These are phyloP conservation scores for Sporopachydermia lactativora DNA, from an alignment of 805 yeast genomes.

Conservation along the genomic window DNA sequence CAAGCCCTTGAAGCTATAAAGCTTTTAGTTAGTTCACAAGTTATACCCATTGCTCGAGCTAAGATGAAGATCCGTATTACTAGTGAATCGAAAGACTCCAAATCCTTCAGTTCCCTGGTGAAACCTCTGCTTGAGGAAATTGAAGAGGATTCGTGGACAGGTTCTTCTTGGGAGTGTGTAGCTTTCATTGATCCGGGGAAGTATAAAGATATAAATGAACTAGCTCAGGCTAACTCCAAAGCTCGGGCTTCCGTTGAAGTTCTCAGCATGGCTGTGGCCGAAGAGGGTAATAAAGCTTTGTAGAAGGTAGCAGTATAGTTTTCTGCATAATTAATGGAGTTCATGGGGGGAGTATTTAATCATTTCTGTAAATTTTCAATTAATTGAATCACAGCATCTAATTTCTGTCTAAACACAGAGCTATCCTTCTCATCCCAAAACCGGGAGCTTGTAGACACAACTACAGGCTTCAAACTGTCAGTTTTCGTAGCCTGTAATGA, in stretches of 20 bases:
- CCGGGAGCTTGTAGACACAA: background rate
- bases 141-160: slow-evolving; percentile 26
- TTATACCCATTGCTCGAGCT: slow-evolving; percentile 89
- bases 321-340: background rate
- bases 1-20: slow-evolving; percentile 91
- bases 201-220: slow-evolving; percentile 54
- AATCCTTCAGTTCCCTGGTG: slow-evolving; percentile 27
- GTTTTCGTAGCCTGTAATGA: background rate
- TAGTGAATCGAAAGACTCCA: slow-evolving; percentile 34
- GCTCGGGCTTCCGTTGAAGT: slow-evolving; percentile 67
- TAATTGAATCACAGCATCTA: background rate
- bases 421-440: slow-evolving; percentile 1
- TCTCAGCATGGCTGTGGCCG: slow-evolving; percentile 78
- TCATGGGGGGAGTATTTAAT: no score
- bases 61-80: slow-evolving; percentile 75
- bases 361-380: background rate
- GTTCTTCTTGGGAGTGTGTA: slow-evolving; percentile 37
- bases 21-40: slow-evolving; percentile 57
- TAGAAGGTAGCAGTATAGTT: background rate
- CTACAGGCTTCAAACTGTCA: background rate
- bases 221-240: slow-evolving; percentile 35
- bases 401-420: background rate
- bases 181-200: slow-evolving; percentile 79
- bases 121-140: slow-evolving; percentile 27
- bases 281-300: slow-evolving; percentile 25